phyloP scores from a whole-genome alignment of 768 basidiomycete species.

The Boletus tomentosulus region DNA sequence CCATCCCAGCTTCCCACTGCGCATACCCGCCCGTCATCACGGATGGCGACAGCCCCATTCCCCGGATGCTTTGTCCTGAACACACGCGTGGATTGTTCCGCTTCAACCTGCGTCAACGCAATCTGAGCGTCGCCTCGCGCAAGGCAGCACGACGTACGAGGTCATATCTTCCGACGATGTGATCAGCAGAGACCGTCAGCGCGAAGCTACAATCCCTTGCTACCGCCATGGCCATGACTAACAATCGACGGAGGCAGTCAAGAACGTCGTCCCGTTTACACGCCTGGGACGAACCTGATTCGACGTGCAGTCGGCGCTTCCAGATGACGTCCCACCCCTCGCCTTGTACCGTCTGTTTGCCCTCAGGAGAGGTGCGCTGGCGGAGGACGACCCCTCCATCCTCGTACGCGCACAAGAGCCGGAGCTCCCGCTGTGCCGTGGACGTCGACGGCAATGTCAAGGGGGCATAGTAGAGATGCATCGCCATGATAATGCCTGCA shows the following conservation, averaged over 20 bases:
- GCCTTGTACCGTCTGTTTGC: constrained; percentile 54
- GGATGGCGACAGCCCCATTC: constrained; percentile 72
- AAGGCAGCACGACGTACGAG: constrained; percentile 34
- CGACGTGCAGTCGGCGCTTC: constrained; percentile 62
- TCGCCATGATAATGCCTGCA: constrained; percentile 84
- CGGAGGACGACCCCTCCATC: constrained; percentile 79
- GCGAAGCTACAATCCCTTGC: constrained; percentile 56
- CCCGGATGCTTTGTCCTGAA: constrained; percentile 74
- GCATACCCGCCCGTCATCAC: constrained; percentile 71
- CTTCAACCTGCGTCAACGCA: constrained; percentile 10
- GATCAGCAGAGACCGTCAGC: constrained; percentile 82
- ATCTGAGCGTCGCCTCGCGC: background rate
- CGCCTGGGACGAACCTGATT: constrained; percentile 51
- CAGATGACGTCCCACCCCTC: constrained; percentile 71
- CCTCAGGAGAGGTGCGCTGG: constrained; percentile 38
- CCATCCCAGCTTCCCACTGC: constrained; percentile 96
- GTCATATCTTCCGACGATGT: constrained; percentile 65
- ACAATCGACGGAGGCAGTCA: background rate
- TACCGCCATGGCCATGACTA: constrained; percentile 86
- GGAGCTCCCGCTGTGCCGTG: constrained; percentile 39
- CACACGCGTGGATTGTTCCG: constrained; percentile 26
- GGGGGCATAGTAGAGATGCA: constrained; percentile 55
- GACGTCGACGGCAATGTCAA: constrained; percentile 31
- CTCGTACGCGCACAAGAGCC: constrained; percentile 77
- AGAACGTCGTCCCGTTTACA: background rate